Evolutionary conservation across 257 asterid genomes (phyloP), one percentile per base, ranked within the genome.

Genomic region (Datura wrightii): DNA sequence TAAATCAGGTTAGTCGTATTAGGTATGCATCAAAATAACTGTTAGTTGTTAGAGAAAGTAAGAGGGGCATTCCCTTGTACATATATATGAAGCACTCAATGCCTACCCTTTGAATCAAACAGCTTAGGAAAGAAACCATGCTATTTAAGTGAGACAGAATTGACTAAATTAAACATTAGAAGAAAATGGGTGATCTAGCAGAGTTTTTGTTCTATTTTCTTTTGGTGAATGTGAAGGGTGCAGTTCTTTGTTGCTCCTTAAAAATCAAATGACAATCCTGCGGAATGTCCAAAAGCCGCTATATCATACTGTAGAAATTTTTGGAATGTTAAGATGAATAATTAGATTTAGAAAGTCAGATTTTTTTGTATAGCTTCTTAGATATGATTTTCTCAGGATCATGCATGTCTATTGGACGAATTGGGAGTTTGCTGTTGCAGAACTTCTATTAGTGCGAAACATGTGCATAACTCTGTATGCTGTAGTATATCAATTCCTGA

Each of bases 161-260:
- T 24, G 31, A 24, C 31, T 24, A 24, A 24, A 24, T 24, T 24
- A 24, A 24, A 24, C 31, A 24, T 24, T 24, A 24, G 31, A 24
- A 24, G 94, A 90, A 83, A 89, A 94, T 87, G 93, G 92, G 86
- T 90, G 90, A 88, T 76, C 3, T 58, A 37, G 55, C 44, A 3
- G 24, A 11, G 79, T 56, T 69, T 24, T 76, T 56, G 66, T 42
- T 79, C 16, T 10, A 31, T 74, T 58, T 63, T 76, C 48, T 81
- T 83, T 71, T 84, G 83, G 90, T 88, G 87, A 88, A 89, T 90
- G 86, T 85, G 82, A 71, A 86, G 88, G 86, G 37, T 80, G 80
- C 82, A 71, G 88, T 87, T 80, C 83, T 80, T 85, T 67, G 6
- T 59, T 60, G 86, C 89, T 85, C 87, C 87, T 41, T 72, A 53